Base-by-base conservation (phyloP, 75 land plant species). In the Selaginella tamariscina region DNA sequence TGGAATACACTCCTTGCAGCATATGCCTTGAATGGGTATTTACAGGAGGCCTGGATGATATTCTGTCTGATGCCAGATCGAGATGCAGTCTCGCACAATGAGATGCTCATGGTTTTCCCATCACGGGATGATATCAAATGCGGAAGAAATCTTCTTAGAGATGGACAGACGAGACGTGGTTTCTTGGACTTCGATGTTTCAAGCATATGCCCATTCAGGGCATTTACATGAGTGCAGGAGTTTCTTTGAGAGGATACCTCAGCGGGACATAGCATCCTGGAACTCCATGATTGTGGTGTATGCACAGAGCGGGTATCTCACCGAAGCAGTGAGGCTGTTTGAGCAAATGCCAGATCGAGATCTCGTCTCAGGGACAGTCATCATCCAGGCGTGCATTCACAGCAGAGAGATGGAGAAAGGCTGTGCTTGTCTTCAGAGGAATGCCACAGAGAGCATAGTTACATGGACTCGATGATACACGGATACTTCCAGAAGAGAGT, bases 401-500 rank as follows among this genome's bases (percentile, higher is more conserved):
- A 39, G 49, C 49, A 5, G 49, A 39, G 49, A 39, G 15, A 5
- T 39, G 5, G 49, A 2, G 27, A 1, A 26, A 64, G 27, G 8
- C 65, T 20, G 65, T 27, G 29, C 15, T 1, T 27, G 65, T 26
- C 1, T 64, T 64, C 11, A 2, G 1, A 1, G 29, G 1, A 28
- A 64, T 26, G 30, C 29, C 65, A 11, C 29, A 64, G 24, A 27
- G 30, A 30, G 30, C 30, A 11, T 64, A 21, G 2, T 28, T 1
- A 27, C 65, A 24, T 64, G 65, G 65, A 27, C 30, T 64, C 65
- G 2, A 64, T 64, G 27, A 64, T 64, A 20, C 65, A 9, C 2
- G 13, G 27, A 20, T 64, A 30, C 27, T 64, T 64, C 21, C 65
- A 64, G 15, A 27, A 64, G 24, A 2, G 27, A 20, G 2, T 24